Percentiles rank a stretch among this genome's conserved stretches.
Evolutionary conservation across 108 stramenopile species (phyloP).

Genomic region (Nitzschia sp.): DNA sequence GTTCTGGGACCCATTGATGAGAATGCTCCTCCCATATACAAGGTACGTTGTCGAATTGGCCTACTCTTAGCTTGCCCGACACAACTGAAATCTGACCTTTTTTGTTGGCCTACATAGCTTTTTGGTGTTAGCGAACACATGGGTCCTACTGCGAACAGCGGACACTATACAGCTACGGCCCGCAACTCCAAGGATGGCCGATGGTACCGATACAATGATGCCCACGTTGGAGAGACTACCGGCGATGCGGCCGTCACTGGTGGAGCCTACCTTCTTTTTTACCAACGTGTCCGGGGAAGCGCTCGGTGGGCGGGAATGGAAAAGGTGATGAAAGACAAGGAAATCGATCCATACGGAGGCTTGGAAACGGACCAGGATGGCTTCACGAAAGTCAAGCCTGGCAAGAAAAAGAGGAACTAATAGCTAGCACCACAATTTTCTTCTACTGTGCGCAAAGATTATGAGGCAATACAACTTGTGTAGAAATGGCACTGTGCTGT

Average conservation of each 20-base stretch:
- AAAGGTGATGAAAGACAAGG: conserved; percentile 48
- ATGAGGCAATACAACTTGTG: not conserved
- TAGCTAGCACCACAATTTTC: no score
- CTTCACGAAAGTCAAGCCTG: conserved; percentile 43
- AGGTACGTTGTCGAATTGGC: conserved; percentile 27
- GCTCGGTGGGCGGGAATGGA: conserved; percentile 83
- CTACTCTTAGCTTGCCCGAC: not conserved
- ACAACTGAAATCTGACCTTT: no score
- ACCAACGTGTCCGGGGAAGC: conserved; percentile 61
- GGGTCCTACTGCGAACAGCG: conserved; percentile 76
- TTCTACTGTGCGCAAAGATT: not conserved
- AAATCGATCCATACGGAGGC: conserved; percentile 41
- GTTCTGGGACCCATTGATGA: conserved; percentile 69
- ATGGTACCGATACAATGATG: conserved; percentile 85
- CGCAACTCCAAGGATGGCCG: conserved; percentile 74
- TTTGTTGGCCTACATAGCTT: conserved; percentile 26
- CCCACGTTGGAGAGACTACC: conserved; percentile 69
- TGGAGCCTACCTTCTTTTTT: conserved; percentile 82
- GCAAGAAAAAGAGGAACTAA: conserved; percentile 26
- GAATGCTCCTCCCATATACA: conserved; percentile 81
- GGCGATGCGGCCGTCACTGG: conserved; percentile 79
- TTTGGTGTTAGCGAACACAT: conserved; percentile 84
- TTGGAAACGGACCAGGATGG: conserved; percentile 51
- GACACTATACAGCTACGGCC: conserved; percentile 88
- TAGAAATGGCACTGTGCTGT: no score